These are phyloP conservation scores for Tylopilus vinaceipallidus DNA, from an alignment of 768 basidiomycete genomes.

Conservation along the genomic window DNA sequence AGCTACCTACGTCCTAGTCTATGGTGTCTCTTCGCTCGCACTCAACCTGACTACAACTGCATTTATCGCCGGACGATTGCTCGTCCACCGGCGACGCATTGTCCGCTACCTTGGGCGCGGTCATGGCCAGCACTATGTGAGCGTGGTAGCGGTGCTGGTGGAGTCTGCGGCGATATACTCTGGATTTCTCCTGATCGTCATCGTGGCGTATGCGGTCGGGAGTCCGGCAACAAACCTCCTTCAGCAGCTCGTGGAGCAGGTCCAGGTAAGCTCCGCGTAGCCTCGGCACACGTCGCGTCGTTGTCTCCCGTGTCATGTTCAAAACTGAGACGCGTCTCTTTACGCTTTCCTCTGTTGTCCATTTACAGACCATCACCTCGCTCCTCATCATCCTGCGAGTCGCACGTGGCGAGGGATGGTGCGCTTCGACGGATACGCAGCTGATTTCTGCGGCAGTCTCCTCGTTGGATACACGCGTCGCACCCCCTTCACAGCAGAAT, in stretches of 20 bases:
- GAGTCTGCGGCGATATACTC: conserved; percentile 48
- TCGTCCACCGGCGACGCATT: conserved; percentile 20
- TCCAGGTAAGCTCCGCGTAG: conserved; percentile 10
- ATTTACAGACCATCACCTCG: conserved; percentile 35
- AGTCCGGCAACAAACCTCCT: conserved; percentile 42
- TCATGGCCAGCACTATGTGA: conserved; percentile 37
- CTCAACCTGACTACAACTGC: conserved; percentile 31
- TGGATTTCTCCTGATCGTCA: conserved; percentile 39
- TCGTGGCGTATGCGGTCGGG: conserved; percentile 39
- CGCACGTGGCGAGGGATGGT: conserved; percentile 37
- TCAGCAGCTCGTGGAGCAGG: conserved; percentile 15
- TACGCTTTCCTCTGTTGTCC: too few relatives aligned
- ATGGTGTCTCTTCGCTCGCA: conserved; percentile 22
- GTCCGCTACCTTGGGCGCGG: conserved; percentile 32
- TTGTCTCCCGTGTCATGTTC: not conserved
- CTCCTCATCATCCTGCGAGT: conserved; percentile 40
- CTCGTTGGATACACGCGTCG: too few relatives aligned
- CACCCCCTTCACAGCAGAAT: too few relatives aligned
- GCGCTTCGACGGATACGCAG: too few relatives aligned
- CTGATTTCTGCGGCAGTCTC: too few relatives aligned
- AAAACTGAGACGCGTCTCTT: not conserved
- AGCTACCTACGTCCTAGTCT: conserved; percentile 17
- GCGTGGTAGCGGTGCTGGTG: conserved; percentile 37
- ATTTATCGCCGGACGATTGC: conserved; percentile 29
- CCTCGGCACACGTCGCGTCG: not conserved